phyloP scores from a whole-genome alignment of 2,329 filamentous ascomycete genomes.

The Fusarium equiseti region DNA sequence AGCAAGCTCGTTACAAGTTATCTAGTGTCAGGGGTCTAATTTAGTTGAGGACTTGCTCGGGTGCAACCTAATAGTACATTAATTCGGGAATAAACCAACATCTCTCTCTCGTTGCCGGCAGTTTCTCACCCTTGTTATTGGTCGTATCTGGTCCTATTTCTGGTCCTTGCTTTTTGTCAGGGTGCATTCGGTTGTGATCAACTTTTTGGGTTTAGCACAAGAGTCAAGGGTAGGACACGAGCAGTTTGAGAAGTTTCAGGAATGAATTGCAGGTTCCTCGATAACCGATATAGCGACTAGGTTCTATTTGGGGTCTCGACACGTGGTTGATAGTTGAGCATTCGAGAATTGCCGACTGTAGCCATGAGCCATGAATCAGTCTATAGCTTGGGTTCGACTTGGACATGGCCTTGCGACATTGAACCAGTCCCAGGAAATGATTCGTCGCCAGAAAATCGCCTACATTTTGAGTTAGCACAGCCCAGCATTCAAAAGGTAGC shows the following conservation, averaged over 20 bases:
- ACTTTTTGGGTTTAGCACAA: constrained; percentile 10
- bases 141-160: background rate
- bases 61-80: background rate
- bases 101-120: background rate
- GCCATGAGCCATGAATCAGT: background rate
- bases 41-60: constrained; percentile 7
- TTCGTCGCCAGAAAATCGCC: constrained; percentile 68
- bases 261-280: background rate
- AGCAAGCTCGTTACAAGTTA: constrained; percentile 11
- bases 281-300: background rate
- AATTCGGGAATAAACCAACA: constrained; percentile 4
- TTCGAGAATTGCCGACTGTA: background rate
- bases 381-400: constrained; percentile 51
- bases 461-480: constrained; percentile 42
- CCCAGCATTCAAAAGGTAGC: background rate
- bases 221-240: constrained; percentile 1
- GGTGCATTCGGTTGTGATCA: constrained; percentile 5
- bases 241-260: constrained; percentile 3
- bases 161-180: constrained; percentile 3
- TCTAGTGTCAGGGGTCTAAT: constrained; percentile 9
- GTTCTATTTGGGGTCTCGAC: constrained; percentile 7
- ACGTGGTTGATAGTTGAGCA: constrained; percentile 23
- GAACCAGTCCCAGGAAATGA: constrained; percentile 60
- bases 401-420: constrained; percentile 48
- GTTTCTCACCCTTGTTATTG: background rate